Base-by-base conservation (phyloP, 345 rosid species). In the Eucalyptus cloeziana region DNA sequence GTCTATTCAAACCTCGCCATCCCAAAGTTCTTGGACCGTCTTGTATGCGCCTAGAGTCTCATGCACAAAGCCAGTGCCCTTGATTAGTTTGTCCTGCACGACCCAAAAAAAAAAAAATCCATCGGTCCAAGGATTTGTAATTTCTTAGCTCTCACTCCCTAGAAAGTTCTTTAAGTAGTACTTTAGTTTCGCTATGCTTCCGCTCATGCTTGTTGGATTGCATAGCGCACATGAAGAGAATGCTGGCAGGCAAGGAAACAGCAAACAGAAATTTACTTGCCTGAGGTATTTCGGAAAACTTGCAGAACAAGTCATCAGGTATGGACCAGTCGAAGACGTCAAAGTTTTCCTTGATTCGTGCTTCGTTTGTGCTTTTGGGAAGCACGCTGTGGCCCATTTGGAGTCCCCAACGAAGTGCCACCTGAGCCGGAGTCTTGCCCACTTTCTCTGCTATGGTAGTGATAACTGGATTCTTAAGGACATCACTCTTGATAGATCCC, bases 381-480 rank as follows among this genome's bases (percentile, higher is more conserved):
- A 97, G 97, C 33, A 96, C 98, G 56, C 98, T 94, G 43, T 96
- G 95, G 51, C 98, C 99, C 95, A 92, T 94, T 91, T 96, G 97
- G 79, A 97, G 91, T 31, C 99, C 98, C 98, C 99, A 97, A 47
- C 97, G 96, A 27, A 96, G 90, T 27, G 96, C 95, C 87, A 97
- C 97, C 90, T 96, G 98, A 13, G 99, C 98, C 76, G 97, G 94
- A 87, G 96, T 94, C 93, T 95, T 97, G 80, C 97, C 93, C 45
- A 96, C 89, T 90, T 95, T 92, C 93, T 93, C 95, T 15, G 98
- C 98, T 88, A 96, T 95, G 87, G 31, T 58, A 24, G 47, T 91
- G 6, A 95, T 87, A 51, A 94, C 87, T 1, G 96, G 97, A 86
- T 93, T 91, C 93, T 93, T 94, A 51, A 97, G 94, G 56, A 96